Base-by-base conservation (phyloP, 306 rosid genomes). In the Hylodesmum podocarpum region DNA sequence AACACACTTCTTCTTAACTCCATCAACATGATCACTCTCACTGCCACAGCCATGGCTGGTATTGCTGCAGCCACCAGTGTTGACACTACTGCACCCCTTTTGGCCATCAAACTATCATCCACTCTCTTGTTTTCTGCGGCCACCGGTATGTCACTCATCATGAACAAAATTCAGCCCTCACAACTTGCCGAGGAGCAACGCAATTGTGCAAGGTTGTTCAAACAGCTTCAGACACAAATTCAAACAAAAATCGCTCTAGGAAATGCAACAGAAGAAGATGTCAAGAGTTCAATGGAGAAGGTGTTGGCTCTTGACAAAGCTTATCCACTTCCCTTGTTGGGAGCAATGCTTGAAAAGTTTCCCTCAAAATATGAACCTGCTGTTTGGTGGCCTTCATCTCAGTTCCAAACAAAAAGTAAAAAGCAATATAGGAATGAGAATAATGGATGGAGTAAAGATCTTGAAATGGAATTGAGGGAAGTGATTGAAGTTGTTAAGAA, bases 151-250 rank as follows among this genome's bases (percentile, higher is more conserved):
- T 11, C 75, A 19, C 61, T 85, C 3, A 19, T 79, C 21, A 87
- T 85, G 79, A 88, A 85, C 83, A 88, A 88, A 67, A 78, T 86
- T 47, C 96, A 90, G 65, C 92, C 96, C 0, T 90, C 96, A 8
- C 96, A 90, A 21, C 86, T 90, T 0, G 82, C 88, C 0, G 96
- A 90, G 78, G 96, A 90, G 25, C 91, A 90, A 21, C 89, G 93
- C 1, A 86, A 83, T 16, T 89, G 91, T 0, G 46, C 85, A 0
- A 90, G 86, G 49, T 55, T 88, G 70, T 90, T 90, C 43, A 82
- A 73, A 73, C 87, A 86, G 63, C 77, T 88, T 49, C 78, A 65
- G 21, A 59, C 11, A 4, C 77, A 86, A 66, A 84, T 90, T 34
- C 37, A 88, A 46, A 88, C 78, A 7, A 14, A 16, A 27, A 68